Base-by-base conservation (phyloP, 1,284 basidiomycete genomes). In the Volvariella surrecta region DNA sequence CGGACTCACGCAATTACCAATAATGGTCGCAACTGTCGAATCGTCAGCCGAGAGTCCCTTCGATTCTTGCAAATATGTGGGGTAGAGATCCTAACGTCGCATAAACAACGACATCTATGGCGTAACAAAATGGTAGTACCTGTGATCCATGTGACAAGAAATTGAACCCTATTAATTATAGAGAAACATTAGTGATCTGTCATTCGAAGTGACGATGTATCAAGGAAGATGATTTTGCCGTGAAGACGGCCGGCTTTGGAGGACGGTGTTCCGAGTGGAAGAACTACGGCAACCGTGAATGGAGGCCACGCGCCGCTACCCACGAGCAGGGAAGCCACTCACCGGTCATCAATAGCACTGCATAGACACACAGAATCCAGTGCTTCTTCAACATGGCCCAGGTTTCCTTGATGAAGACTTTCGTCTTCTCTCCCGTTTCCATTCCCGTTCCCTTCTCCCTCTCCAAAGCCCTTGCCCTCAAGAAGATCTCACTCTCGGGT, bases 71-170 rank as follows among this genome's bases (percentile, higher is more conserved):
- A 94, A 68, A 60, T 89, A 92, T 2, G 83, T 89, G 17, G 90
- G 89, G 67, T 85, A 89, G 22, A 89, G 54, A 61, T 89, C 85
- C 69, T 72, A 45, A 4, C 43, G 39, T 32, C 32, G 34, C 18
- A 15, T 40, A 16, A 15, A 31, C 9, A 31, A 31, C 9, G 30
- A 9, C 30, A 15, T 28, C 38, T 45, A n/a, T n/a, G n/a, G n/a
- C n/a, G n/a, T n/a, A n/a, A n/a, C n/a, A n/a, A n/a, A 49, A 61
- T 9, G 30, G 30, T 9, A 9, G 40, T 52, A 66, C 68, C 57
- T 89, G 88, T 46, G 85, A 89, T 11, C 88, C 89, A 62, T 93
- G 90, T 3, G 86, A 88, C 49, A 94, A 70, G 72, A 97, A 97
- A 70, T 94, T 96, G 75, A 96, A 92, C 4, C 86, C 84, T 76